Percentiles rank a stretch among this genome's conserved stretches.
phyloP scores from a whole-genome alignment of 805 yeast genomes.

The Candida silvicultrix region DNA sequence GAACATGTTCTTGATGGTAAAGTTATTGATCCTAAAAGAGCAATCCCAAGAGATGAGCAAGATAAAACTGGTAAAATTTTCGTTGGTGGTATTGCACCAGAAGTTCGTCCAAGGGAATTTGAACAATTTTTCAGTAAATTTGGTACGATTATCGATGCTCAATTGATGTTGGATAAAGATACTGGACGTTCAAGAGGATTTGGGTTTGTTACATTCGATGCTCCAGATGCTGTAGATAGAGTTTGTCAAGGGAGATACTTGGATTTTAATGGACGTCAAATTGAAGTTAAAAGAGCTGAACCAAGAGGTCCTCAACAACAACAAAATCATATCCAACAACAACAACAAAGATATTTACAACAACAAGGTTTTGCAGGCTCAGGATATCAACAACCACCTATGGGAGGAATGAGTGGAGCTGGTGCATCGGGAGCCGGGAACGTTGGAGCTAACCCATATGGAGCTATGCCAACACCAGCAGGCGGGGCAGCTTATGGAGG shows the following conservation, averaged over 20 bases:
- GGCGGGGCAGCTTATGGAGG: constrained; percentile 11
- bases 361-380: constrained; percentile 17
- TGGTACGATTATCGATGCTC: constrained; percentile 92
- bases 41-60: constrained; percentile 96
- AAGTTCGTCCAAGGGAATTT: constrained; percentile 87
- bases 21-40: constrained; percentile 94
- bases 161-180: constrained; percentile 94
- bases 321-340: constrained; percentile 27
- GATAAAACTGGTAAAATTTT: constrained; percentile 95
- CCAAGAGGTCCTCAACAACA: constrained; percentile 65
- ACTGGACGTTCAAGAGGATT: constrained; percentile 96
- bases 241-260: constrained; percentile 79
- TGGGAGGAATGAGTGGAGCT: constrained; percentile 9
- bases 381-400: constrained; percentile 1
- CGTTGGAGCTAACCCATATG: constrained; percentile 8
- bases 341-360: constrained; percentile 20
- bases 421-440: constrained; percentile 1
- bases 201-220: constrained; percentile 93
- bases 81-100: constrained; percentile 95
- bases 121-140: constrained; percentile 79
- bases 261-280: constrained; percentile 76
- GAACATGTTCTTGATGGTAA: constrained; percentile 93
- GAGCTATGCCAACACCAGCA: not conserved
- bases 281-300: constrained; percentile 81
- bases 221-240: constrained; percentile 88